Conservation (phyloP, 495 filamentous ascomycete genomes). For the Hyphodiscus hymeniophilus region DNA sequence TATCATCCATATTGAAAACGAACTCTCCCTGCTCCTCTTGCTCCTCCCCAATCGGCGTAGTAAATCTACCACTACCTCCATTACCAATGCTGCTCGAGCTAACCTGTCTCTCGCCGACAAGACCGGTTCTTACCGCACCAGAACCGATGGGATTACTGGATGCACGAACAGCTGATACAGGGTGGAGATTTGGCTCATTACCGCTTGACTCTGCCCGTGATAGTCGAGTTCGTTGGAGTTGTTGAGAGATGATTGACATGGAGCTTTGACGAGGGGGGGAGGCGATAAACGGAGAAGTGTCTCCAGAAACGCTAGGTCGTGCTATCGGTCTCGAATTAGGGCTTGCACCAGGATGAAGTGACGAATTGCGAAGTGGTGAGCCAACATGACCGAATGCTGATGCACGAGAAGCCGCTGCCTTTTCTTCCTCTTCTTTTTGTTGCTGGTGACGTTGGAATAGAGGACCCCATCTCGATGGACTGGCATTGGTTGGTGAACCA, state of each 20-base stretch:
- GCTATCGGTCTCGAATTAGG: conserved; percentile 39
- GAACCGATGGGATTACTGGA: conserved; percentile 19
- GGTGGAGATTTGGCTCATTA: conserved; percentile 18
- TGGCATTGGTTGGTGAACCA: conserved; percentile 71
- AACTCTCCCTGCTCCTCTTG: conserved; percentile 65
- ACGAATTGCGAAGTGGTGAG: conserved; percentile 87
- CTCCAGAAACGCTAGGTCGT: conserved; percentile 33
- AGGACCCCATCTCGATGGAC: conserved; percentile 79
- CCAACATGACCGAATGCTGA: conserved; percentile 81
- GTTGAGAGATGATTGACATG: conserved; percentile 63
- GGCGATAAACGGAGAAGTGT: conserved; percentile 54
- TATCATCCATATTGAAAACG: conserved; percentile 79
- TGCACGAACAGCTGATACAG: conserved; percentile 6
- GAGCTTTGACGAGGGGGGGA: conserved; percentile 52
- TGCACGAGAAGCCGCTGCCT: conserved; percentile 31
- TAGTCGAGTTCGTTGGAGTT: conserved; percentile 50
- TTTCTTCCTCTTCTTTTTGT: conserved; percentile 56
- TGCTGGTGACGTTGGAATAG: conserved; percentile 71
- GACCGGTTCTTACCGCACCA: neutral
- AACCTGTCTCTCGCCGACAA: conserved; percentile 37
- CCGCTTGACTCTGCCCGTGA: conserved; percentile 29
- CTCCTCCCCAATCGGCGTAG: conserved; percentile 68
- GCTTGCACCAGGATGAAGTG: conserved; percentile 48
- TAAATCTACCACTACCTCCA: conserved; percentile 38
- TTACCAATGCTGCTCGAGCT: conserved; percentile 41